Evolutionary conservation across 768 basidiomycete species (phyloP).

Genomic region (Amanita subjunquillea): DNA sequence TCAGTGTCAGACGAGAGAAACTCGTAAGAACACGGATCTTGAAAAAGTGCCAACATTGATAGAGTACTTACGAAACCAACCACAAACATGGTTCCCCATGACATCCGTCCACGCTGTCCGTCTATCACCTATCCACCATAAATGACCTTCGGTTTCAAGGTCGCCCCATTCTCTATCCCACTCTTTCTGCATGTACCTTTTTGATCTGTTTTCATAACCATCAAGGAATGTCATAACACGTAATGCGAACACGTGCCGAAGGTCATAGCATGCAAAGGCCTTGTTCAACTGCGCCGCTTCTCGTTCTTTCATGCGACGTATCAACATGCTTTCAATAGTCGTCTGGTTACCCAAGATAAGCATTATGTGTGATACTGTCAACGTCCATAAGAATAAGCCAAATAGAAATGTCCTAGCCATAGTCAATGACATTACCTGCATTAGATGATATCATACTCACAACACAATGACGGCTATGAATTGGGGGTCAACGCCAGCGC

Average conservation of each 20-base stretch:
- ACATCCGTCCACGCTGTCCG: slow-evolving; percentile 65
- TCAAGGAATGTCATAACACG: not conserved
- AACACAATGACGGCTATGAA: slow-evolving; percentile 63
- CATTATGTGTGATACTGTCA: slow-evolving; percentile 48
- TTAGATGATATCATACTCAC: slow-evolving; percentile 31
- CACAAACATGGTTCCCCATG: slow-evolving; percentile 61
- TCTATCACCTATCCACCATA: slow-evolving; percentile 74
- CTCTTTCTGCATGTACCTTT: slow-evolving; percentile 27
- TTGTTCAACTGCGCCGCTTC: slow-evolving; percentile 42
- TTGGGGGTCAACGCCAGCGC: slow-evolving; percentile 45
- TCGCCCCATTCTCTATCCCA: slow-evolving; percentile 84
- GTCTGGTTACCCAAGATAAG: slow-evolving; percentile 57
- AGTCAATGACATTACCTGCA: not conserved
- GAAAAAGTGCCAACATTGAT: too few species aligned
- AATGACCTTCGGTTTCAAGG: slow-evolving; percentile 63
- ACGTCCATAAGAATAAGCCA: slow-evolving; percentile 50
- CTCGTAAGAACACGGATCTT: too few species aligned
- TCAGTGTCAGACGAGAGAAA: not conserved
- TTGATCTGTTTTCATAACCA: slow-evolving; percentile 29
- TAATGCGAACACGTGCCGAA: slow-evolving; percentile 30
- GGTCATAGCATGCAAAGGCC: slow-evolving; percentile 43
- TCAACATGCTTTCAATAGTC: slow-evolving; percentile 69
- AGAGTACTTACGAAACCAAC: slow-evolving; percentile 70
- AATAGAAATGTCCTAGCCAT: slow-evolving; percentile 55
- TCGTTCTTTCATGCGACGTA: slow-evolving; percentile 50